Evolutionary conservation across 2,329 filamentous ascomycete species (phyloP).

Genomic region (Diaporthe destruens): DNA sequence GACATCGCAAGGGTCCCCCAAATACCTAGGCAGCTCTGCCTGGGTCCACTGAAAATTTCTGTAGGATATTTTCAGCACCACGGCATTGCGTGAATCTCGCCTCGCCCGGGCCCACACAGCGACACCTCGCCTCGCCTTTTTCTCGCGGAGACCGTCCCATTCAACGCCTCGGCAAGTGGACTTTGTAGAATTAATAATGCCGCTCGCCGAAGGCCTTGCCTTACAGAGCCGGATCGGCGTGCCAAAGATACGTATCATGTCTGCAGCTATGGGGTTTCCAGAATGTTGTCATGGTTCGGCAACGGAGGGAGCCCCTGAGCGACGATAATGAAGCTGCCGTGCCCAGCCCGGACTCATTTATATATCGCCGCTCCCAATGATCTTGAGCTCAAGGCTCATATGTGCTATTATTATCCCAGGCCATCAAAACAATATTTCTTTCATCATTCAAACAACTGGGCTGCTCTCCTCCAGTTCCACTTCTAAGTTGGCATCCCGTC

Average conservation of each 20-base stretch:
- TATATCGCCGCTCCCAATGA: constrained; percentile 31
- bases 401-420: constrained; percentile 19
- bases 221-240: background rate
- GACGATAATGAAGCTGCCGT: constrained; percentile 17
- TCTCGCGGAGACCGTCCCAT: background rate
- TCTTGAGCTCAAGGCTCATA: constrained; percentile 9
- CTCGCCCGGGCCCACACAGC: constrained; percentile 18
- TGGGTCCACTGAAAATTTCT: constrained; percentile 34
- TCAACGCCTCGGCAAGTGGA: constrained; percentile 40
- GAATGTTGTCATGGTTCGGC: constrained; percentile 15
- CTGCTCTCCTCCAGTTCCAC: background rate
- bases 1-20: background rate
- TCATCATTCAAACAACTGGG: background rate
- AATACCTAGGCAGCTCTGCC: constrained; percentile 18
- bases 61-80: constrained; percentile 26
- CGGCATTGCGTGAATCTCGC: constrained; percentile 27
- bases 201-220: background rate
- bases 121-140: constrained; percentile 5
- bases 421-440: background rate
- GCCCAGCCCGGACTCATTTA: constrained; percentile 24
- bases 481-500: too few relatives aligned
- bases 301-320: constrained; percentile 3
- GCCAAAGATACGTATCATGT: constrained; percentile 1
- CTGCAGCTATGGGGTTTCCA: background rate
- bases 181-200: constrained; percentile 2